A percentile compares a stretch with the other conserved stretches of the same genome.
Evolutionary conservation across 768 basidiomycete genomes (phyloP).

Genomic region (Tylopilus plumbeoviolaceoides): DNA sequence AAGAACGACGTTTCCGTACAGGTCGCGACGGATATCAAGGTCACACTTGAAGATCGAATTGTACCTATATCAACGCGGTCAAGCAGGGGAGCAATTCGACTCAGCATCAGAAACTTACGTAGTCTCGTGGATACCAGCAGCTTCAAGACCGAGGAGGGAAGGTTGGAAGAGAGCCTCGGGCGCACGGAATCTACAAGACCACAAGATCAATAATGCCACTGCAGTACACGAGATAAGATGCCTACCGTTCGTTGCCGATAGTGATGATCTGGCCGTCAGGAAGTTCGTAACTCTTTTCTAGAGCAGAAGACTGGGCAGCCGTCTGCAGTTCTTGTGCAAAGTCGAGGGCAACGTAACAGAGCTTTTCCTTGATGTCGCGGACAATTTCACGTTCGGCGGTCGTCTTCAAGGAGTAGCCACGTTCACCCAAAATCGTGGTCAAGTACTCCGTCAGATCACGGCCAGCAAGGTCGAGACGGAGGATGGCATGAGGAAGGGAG

Average conservation of each 20-base stretch:
- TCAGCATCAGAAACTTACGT: conserved; percentile 34
- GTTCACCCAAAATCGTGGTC: conserved; percentile 83
- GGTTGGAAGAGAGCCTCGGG: conserved; percentile 60
- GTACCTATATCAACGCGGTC: conserved; percentile 29
- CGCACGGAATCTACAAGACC: conserved; percentile 44
- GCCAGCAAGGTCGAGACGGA: conserved; percentile 88
- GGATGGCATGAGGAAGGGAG: conserved; percentile 88
- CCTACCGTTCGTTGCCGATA: conserved; percentile 61
- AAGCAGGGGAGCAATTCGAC: background rate
- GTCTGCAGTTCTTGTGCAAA: conserved; percentile 93
- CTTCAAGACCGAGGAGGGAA: conserved; percentile 63
- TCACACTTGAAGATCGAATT: conserved; percentile 69
- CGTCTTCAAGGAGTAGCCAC: conserved; percentile 93
- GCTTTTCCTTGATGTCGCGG: conserved; percentile 91
- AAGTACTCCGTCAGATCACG: conserved; percentile 86
- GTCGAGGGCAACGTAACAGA: conserved; percentile 92
- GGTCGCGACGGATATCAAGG: conserved; percentile 50
- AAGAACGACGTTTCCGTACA: conserved; percentile 39
- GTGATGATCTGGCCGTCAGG: conserved; percentile 94
- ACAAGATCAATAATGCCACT: background rate
- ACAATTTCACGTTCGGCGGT: conserved; percentile 93
- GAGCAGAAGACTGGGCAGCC: conserved; percentile 80
- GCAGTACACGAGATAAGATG: background rate
- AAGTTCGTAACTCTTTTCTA: conserved; percentile 93
- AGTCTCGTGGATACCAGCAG: conserved; percentile 78